These are phyloP conservation scores for Cercophora sp. DNA, from an alignment of 495 filamentous ascomycete species.

Conservation along the genomic window DNA sequence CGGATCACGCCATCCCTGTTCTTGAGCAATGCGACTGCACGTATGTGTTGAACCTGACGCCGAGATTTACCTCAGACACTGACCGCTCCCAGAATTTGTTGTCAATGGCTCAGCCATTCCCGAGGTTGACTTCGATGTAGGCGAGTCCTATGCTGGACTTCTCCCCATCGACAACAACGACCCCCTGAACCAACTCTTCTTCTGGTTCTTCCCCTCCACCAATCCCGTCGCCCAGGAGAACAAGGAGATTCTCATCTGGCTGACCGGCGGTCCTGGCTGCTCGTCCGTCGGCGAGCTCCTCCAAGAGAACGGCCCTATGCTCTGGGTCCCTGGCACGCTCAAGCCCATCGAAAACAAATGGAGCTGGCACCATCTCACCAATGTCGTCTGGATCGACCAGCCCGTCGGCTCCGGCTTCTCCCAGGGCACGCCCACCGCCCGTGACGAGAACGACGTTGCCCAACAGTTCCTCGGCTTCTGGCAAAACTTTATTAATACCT, in stretches of 20 bases:
- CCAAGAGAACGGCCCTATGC: slow-evolving; percentile 73
- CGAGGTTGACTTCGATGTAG: slow-evolving; percentile 70
- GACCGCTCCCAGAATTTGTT: slow-evolving; percentile 48
- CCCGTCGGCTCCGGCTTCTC: slow-evolving; percentile 74
- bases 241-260: slow-evolving; percentile 68
- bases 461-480: slow-evolving; percentile 67
- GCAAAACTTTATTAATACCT: slow-evolving; percentile 66
- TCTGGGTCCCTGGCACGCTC: slow-evolving; percentile 67
- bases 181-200: slow-evolving; percentile 54
- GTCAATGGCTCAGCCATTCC: slow-evolving; percentile 67
- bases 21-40: slow-evolving; percentile 12
- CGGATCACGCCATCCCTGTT: slow-evolving; percentile 2
- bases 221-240: slow-evolving; percentile 44
- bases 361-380: slow-evolving; percentile 70
- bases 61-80: no score
- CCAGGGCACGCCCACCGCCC: slow-evolving; percentile 56
- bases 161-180: slow-evolving; percentile 58
- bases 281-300: slow-evolving; percentile 65
- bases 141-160: slow-evolving; percentile 70
- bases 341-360: slow-evolving; percentile 62
- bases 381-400: slow-evolving; percentile 72
- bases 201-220: slow-evolving; percentile 70
- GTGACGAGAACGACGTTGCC: slow-evolving; percentile 60
- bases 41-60: no score
- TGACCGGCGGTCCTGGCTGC: slow-evolving; percentile 69